phyloP scores from a whole-genome alignment of 768 basidiomycete species.

The Macrolepiota dolichaula region DNA sequence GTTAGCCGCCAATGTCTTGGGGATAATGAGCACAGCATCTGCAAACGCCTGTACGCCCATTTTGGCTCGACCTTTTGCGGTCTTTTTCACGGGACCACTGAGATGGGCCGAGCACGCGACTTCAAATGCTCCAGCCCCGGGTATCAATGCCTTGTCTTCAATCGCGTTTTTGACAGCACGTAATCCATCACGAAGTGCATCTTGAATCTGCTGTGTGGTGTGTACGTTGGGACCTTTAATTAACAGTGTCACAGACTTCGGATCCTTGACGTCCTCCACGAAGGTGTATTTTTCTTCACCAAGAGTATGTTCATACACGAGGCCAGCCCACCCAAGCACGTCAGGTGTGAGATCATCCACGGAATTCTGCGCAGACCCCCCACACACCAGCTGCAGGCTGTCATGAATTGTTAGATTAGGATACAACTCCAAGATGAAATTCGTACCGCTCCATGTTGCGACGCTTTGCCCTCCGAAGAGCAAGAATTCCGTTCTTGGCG shows the following conservation, averaged over 20 bases:
- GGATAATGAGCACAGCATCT: conserved; percentile 90
- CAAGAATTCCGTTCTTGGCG: conserved; percentile 95
- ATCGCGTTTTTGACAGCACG: conserved; percentile 96
- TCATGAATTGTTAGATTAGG: not conserved
- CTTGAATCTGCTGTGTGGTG: conserved; percentile 94
- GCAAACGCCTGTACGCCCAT: conserved; percentile 98
- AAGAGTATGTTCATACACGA: conserved; percentile 98
- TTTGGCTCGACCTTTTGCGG: conserved; percentile 90
- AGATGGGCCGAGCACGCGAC: conserved; percentile 88
- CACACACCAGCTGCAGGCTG: conserved; percentile 91
- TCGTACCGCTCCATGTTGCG: conserved; percentile 96
- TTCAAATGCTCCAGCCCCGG: conserved; percentile 98
- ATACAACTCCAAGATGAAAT: not conserved
- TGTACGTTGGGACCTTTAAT: conserved; percentile 98
- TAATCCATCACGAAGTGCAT: conserved; percentile 96
- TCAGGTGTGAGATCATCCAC: conserved; percentile 93
- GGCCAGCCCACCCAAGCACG: conserved; percentile 93
- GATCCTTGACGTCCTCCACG: conserved; percentile 92
- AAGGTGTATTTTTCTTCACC: conserved; percentile 99
- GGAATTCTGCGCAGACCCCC: conserved; percentile 95
- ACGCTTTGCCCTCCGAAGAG: conserved; percentile 91
- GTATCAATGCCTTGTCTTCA: conserved; percentile 84
- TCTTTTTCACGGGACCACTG: conserved; percentile 72
- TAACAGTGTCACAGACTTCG: conserved; percentile 92
- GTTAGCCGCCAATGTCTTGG: conserved; percentile 94